Evolutionary conservation across 192 early-diverging fungal genomes (phyloP), one percentile per base, ranked within the genome.

Genomic region (Podila verticillata): DNA sequence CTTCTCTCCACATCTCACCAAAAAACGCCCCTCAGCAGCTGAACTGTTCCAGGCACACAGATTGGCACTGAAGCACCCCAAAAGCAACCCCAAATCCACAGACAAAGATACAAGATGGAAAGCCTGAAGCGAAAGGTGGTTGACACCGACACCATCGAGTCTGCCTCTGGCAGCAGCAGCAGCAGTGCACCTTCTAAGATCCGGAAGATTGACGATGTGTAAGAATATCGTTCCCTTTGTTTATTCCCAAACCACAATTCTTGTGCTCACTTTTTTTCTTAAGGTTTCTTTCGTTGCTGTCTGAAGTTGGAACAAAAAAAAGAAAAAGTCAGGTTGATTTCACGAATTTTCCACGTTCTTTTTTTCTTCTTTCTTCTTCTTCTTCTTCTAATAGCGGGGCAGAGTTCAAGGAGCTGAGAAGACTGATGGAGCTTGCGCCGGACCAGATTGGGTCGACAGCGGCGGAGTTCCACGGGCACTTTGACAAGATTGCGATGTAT

Each of bases 401-500:
- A 19, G 64, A 65, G 64, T 65, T 65, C 64, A 65, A 65, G 64
- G 64, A 65, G 64, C 31, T 65, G 64, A 65, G n/a, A 54, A 65
- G 48, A 65, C 64, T 65, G 48, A 65, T 65, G 64, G 64, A 65
- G 49, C 48, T 65, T 65, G 64, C 64, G 30, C 64, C 64, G 30
- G 64, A 65, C 64, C 64, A 65, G 48, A 65, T 65, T 65, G 64
- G 64, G 64, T 65, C 49, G 48, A 65, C 64, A 7, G 64, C 64
- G 48, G 64, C 48, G 64, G 48, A 65, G 49, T 65, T 65, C 30
- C 48, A 65, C 64, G 49, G 47, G 51, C 61, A 73, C 63, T 73
- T 73, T 58, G 64, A 60, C 47, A 57, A 64, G 22, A 67, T 80
- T 48, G 77, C 77, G 24, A 68, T 36, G 24, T 68, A 68, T 58